phyloP scores from a whole-genome alignment of 495 filamentous ascomycete species.

The Neurospora sp. region DNA sequence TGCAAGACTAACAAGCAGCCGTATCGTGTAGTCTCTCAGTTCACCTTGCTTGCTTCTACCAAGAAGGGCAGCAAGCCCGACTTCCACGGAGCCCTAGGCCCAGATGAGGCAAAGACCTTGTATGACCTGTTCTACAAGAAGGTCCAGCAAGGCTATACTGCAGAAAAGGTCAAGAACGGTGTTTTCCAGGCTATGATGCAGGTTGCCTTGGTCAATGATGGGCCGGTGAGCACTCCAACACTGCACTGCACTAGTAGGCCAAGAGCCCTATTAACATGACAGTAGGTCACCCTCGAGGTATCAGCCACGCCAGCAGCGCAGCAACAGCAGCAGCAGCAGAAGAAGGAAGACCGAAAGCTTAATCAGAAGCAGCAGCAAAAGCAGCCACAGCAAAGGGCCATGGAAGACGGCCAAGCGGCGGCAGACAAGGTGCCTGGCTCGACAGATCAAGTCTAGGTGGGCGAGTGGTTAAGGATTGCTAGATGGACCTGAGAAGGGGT shows the following conservation, averaged over 20 bases:
- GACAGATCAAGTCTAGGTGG: not conserved
- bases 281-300: conserved; percentile 29
- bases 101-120: conserved; percentile 63
- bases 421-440: not conserved
- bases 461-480: not conserved
- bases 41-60: conserved; percentile 83
- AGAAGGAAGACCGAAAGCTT: not conserved
- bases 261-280: conserved; percentile 1
- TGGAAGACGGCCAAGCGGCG: not conserved
- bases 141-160: conserved; percentile 59
- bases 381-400: not conserved
- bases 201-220: conserved; percentile 86
- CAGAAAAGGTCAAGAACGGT: conserved; percentile 81
- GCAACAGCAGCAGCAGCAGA: conserved; percentile 1
- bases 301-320: conserved; percentile 10
- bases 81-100: conserved; percentile 80
- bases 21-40: conserved; percentile 76
- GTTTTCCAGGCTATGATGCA: conserved; percentile 99
- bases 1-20: not conserved
- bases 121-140: conserved; percentile 77
- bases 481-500: not conserved
- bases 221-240: conserved; percentile 56
- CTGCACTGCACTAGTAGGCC: not conserved
- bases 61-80: conserved; percentile 94
- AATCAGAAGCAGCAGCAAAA: not conserved